Base-by-base conservation (phyloP, 805 yeast genomes). In the Cyberlindnera maritima region DNA sequence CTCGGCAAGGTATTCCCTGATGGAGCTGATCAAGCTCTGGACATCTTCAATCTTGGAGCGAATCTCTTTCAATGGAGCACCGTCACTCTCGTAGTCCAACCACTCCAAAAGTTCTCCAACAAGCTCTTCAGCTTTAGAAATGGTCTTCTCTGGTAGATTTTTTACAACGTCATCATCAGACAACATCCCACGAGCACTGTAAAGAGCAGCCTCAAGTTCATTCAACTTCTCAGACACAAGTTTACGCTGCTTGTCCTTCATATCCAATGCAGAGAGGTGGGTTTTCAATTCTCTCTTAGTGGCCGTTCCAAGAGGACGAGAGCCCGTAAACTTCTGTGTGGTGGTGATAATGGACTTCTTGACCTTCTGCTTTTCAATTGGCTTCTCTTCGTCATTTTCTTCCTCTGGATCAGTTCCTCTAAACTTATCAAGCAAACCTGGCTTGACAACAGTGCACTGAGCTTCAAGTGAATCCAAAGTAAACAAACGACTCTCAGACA, bases 41-140 rank as follows among this genome's bases (percentile, higher is more conserved):
- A 70, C 50, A 11, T 48, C 50, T 1, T 49, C 43, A 6, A 60
- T 53, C 55, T 63, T 75, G 3, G 60, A 58, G 18, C 64, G 61
- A 21, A 80, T 62, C 2, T 68, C 76, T 19, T 67, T 60, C 12
- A 66, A 39, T 0, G 63, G 52, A 1, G 86, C 76, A 19, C 67
- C 70, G 44, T 77, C 85, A 32, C 88, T 74, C 15, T 81, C 89
- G 56, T 77, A 80, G 41, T 88, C 96, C 33, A 89, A 68, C 96
- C 96, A 88, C 49, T 85, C 92, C 39, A 86, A 66, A 21, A 71
- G 66, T 11, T 78, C 81, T 14, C 69, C 47, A 4, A 84, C 77
- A 6, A 68, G 51, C 0, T 56, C 47, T 1, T 68, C 53, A 10
- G 75, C 64, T 26, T 62, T 55, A 5, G 68, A 72, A 6, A 78